phyloP scores from a whole-genome alignment of 768 basidiomycete genomes.

The Phylloporus arenicola region DNA sequence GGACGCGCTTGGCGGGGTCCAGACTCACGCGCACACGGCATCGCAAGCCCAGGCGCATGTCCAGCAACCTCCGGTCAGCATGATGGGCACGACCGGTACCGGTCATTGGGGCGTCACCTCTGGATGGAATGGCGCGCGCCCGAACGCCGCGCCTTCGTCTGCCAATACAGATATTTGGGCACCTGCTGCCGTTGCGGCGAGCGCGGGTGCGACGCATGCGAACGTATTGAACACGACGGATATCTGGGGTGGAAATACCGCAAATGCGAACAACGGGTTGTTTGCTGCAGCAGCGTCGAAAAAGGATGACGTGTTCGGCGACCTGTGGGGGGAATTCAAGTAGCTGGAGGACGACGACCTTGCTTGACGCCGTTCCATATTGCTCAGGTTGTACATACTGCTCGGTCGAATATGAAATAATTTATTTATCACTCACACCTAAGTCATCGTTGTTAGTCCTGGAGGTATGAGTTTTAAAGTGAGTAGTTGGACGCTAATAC shows the following conservation, averaged over 20 bases:
- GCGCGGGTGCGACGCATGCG: not conserved
- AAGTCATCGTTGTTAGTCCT: too few relatives aligned
- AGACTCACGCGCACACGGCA: not conserved
- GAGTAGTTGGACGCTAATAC: too few relatives aligned
- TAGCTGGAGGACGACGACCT: too few relatives aligned
- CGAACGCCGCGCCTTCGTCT: conserved; percentile 22
- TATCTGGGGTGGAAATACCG: conserved; percentile 49
- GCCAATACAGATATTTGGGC: conserved; percentile 34
- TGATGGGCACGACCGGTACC: conserved; percentile 50
- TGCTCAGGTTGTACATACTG: too few relatives aligned
- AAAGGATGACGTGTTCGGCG: conserved; percentile 77
- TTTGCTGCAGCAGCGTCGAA: conserved; percentile 37
- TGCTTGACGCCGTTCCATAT: too few relatives aligned
- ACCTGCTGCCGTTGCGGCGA: conserved; percentile 6
- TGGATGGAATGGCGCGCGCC: conserved; percentile 47
- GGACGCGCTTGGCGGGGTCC: conserved; percentile 15
- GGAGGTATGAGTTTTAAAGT: too few relatives aligned
- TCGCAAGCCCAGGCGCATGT: conserved; percentile 20
- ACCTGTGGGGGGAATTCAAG: conserved; percentile 83
- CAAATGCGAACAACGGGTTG: conserved; percentile 34
- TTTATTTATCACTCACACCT: too few relatives aligned
- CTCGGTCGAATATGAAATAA: too few relatives aligned
- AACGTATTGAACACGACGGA: conserved; percentile 40
- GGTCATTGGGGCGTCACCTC: conserved; percentile 65
- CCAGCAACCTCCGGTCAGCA: conserved; percentile 36